Evolutionary conservation across 352 stramenopile genomes (phyloP).

Genomic region (Pilasporangium apinafurcum): DNA sequence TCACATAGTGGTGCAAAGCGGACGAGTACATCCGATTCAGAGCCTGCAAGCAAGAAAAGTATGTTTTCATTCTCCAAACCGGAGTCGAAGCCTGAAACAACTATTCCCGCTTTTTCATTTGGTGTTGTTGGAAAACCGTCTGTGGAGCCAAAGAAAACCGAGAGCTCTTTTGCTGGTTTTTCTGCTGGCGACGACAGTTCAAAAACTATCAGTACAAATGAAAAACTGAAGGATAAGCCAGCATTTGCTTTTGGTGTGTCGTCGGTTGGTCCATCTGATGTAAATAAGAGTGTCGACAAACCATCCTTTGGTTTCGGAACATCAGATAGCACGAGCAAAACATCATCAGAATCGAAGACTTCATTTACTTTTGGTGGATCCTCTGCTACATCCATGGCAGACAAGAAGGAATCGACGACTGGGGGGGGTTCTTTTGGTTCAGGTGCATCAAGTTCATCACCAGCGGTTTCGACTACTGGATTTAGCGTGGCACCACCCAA

Average conservation of each 20-base stretch:
- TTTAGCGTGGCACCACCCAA: not conserved
- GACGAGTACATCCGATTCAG: not conserved
- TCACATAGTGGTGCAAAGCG: too few species aligned
- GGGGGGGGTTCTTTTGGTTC: slow-evolving; percentile 5
- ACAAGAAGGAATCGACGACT: slow-evolving; percentile 1
- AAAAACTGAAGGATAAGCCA: too few species aligned
- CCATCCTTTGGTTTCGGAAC: slow-evolving; percentile 10
- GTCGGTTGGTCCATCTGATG: not conserved
- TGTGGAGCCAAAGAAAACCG: not conserved
- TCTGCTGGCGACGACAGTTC: too few species aligned
- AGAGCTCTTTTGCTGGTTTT: not conserved
- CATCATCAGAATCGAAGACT: slow-evolving; percentile 10
- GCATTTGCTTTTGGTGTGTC: slow-evolving; percentile 10
- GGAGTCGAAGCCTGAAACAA: slow-evolving; percentile 8
- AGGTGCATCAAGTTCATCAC: slow-evolving; percentile 7
- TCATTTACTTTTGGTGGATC: slow-evolving; percentile 10
- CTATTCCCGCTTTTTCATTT: slow-evolving; percentile 18
- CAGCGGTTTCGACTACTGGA: slow-evolving; percentile 3
- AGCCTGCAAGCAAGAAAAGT: slow-evolving; percentile 4
- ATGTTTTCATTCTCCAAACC: slow-evolving; percentile 13
- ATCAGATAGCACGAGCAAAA: slow-evolving; percentile 11
- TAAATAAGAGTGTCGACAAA: not conserved
- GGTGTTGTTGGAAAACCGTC: not conserved
- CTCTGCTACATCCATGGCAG: not conserved
- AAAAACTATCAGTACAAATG: too few species aligned